Evolutionary conservation across 1,284 basidiomycete species (phyloP), one percentile per base, ranked within the genome.

Genomic region (Exobasidium rhododendri): DNA sequence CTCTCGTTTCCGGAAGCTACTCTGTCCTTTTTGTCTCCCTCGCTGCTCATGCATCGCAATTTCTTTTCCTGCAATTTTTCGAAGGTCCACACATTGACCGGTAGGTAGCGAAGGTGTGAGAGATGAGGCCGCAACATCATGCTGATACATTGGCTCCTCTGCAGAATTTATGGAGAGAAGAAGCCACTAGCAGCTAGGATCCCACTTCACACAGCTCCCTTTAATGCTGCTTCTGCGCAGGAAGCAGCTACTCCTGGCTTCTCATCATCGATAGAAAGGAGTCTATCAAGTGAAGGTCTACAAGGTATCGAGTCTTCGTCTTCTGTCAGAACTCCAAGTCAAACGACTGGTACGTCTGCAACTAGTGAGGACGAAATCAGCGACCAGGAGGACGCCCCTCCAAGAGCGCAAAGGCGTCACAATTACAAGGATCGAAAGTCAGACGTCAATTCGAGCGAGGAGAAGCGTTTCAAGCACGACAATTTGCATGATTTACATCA

Each of bases 21-120:
- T 85, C 89, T 0, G 92, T 97, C 1, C 83, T 98, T 7, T 97
- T 97, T 71, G 91, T 90, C 63, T 94, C 91, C 68, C 85, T 98
- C 20, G 89, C 88, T 1, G 94, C 90, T 0, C 96, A 98, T 79
- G 90, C 92, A 0, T 89, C 90, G 13, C 94, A 98, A 77, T 97
- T 97, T 80, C 90, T 89, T 3, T 98, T 98, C 85, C 84, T 98
- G 59, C 85, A 93, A n/a, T 89, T 88, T 80, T 98, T 98, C 73
- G 94, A 97, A 82, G 97, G 94, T 76, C 94, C 94, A 64, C 94
- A 93, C 91, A 78, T 73, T 63, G 74, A 72, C 20, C 63, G 75
- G 35, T 40, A 17, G 17, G 35, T 40, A 17, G 17, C 17, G n/a
- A 40, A 40, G 35, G 35, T 17, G 7, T 17, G 17, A 10, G 7